Conservation (phyloP, 1,284 basidiomycete genomes). For the Ustilago esculenta region DNA sequence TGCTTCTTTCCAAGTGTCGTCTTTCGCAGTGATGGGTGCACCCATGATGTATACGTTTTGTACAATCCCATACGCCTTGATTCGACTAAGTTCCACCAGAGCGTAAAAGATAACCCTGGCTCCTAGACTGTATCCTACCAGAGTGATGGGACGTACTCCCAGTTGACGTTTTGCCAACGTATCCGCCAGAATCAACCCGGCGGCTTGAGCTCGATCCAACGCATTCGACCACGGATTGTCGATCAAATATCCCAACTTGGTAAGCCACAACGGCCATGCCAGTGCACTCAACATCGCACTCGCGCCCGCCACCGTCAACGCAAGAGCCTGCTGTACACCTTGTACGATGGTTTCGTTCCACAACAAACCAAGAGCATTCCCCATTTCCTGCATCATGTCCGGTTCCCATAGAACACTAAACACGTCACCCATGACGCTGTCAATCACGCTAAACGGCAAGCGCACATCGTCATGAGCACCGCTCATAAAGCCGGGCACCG, state of each 20-base stretch:
- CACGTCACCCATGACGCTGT: conserved; percentile 65
- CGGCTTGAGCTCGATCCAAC: conserved; percentile 59
- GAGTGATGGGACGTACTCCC: conserved; percentile 65
- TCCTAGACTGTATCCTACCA: conserved; percentile 65
- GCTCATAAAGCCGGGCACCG: conserved; percentile 63
- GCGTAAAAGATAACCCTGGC: conserved; percentile 66
- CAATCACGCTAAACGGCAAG: conserved; percentile 65
- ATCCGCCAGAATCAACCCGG: conserved; percentile 66
- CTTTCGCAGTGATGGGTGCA: conserved; percentile 62
- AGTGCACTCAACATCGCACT: conserved; percentile 60
- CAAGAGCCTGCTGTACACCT: conserved; percentile 65
- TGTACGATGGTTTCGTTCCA: conserved; percentile 67
- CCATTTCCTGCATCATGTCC: conserved; percentile 68
- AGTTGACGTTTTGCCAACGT: conserved; percentile 60
- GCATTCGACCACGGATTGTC: conserved; percentile 67
- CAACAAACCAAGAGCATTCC: conserved; percentile 64
- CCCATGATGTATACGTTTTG: conserved; percentile 67
- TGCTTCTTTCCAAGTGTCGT: conserved; percentile 61
- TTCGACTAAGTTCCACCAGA: conserved; percentile 58
- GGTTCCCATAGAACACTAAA: conserved; percentile 66
- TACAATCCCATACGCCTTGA: conserved; percentile 64
- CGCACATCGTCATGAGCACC: conserved; percentile 63
- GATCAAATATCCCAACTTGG: conserved; percentile 65
- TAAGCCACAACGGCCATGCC: conserved; percentile 66
- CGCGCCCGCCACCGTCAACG: conserved; percentile 60